Evolutionary conservation across 257 asterid species (phyloP), one percentile per base, ranked within the genome.

Genomic region (Echites panduratus): DNA sequence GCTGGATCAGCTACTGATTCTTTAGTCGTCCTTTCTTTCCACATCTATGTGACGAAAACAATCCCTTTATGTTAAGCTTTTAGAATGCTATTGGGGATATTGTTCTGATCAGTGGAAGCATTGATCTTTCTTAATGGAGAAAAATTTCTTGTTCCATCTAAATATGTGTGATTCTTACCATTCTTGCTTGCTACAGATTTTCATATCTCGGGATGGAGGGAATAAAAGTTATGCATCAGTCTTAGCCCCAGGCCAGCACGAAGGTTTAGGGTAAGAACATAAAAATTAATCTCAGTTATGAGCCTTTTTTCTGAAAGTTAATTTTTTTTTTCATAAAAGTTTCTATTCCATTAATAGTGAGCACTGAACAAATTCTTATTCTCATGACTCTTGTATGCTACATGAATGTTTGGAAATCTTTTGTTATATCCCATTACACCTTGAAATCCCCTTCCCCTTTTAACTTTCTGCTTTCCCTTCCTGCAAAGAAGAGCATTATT

Each of bases 121-220:
- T 49, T 4, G 13, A 35, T 52, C 41, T 16, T 24, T 3, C 32
- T 63, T 9, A 22, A 26, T 57, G 17, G 64, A n/a, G 35, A 70
- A 32, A 54, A 47, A 8, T 68, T 8, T 5, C 41, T 22, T 48
- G 16, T 70, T 53, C 57, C 24, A 45, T 27, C 11, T 0, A 68
- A 41, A 44, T 26, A 17, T 10, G 49, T 53, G 38, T 52, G 64
- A 8, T 35, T 50, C 27, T 72, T n/a, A 71, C 56, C 53, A 10
- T 56, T 45, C 20, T 53, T 44, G 67, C 38, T 44, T 38, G 17
- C 63, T 19, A 65, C 92, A 95, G 99, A 95, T 95, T 77, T 95
- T 95, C 76, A 82, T 95, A 82, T 89, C 99, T 75, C 92, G 99
- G 68, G 98, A 90, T 71, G 97, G 99, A 77, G 98, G 98, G 69